Conservation (phyloP, 192 early-diverging fungal genomes). For the Podila verticillata region DNA sequence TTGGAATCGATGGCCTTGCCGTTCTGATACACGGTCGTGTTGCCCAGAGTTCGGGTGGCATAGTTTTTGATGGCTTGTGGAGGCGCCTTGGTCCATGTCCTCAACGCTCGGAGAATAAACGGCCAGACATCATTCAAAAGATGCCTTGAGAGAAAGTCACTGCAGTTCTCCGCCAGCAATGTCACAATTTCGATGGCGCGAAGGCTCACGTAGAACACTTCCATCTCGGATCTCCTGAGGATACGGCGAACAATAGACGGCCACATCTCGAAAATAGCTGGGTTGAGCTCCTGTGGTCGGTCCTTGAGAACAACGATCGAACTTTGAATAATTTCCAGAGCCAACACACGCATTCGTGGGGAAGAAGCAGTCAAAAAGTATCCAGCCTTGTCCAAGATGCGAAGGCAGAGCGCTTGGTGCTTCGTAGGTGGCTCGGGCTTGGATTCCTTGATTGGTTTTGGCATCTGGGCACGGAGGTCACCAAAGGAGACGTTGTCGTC, state of each 20-base stretch:
- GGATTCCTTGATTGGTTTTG: conserved; percentile 6
- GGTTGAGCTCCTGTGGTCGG: conserved; percentile 53
- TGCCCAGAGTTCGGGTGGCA: neutral
- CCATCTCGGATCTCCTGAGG: conserved; percentile 22
- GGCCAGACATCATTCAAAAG: conserved; percentile 60
- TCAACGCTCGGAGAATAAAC: conserved; percentile 23
- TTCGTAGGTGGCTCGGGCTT: conserved; percentile 37
- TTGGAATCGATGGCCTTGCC: neutral
- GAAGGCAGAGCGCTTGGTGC: conserved; percentile 52
- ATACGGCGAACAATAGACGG: conserved; percentile 54
- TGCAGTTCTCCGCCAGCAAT: conserved; percentile 43
- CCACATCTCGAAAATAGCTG: conserved; percentile 61
- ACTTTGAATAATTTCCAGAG: conserved; percentile 48
- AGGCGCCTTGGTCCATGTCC: conserved; percentile 11
- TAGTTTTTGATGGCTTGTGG: no score
- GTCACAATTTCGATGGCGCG: conserved; percentile 40
- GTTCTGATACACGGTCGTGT: neutral
- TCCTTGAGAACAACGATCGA: conserved; percentile 51
- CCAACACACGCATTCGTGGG: conserved; percentile 53
- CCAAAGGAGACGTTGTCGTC: conserved; percentile 14
- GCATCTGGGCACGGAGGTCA: conserved; percentile 15
- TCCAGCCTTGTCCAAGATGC: conserved; percentile 58
- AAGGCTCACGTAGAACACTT: conserved; percentile 39
- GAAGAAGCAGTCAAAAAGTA: conserved; percentile 62
- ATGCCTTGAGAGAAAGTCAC: conserved; percentile 55